Evolutionary conservation across 768 basidiomycete species (phyloP).

Genomic region (Lactifluus rugatus): DNA sequence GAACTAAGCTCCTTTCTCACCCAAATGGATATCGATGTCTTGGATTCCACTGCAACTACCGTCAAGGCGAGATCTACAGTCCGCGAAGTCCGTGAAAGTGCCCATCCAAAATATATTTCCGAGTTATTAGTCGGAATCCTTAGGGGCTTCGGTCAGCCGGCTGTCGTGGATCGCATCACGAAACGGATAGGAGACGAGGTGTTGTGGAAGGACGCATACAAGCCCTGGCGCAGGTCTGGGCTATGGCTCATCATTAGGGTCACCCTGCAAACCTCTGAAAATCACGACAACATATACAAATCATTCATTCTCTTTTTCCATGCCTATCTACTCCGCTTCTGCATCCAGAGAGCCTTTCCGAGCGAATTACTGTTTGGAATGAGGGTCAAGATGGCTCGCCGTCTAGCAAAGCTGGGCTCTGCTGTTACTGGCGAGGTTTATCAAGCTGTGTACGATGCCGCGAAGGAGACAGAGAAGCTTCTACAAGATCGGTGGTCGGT

Average conservation of each 20-base stretch:
- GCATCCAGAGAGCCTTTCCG: too few species aligned
- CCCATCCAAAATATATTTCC: background rate
- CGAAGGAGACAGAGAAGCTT: background rate
- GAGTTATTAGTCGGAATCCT: background rate
- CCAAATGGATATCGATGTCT: too few species aligned
- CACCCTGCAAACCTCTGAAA: background rate
- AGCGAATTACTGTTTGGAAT: too few species aligned
- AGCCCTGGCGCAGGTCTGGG: background rate
- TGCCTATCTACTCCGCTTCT: too few species aligned
- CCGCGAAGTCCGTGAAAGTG: background rate
- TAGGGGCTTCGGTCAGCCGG: background rate
- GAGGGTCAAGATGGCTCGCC: too few species aligned
- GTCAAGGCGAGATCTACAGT: background rate
- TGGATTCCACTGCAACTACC: background rate
- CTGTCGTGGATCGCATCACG: background rate
- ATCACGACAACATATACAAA: background rate
- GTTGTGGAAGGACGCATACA: background rate
- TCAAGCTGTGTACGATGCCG: background rate
- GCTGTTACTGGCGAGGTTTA: background rate
- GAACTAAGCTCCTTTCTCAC: background rate
- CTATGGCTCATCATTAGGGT: background rate
- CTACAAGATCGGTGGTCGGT: background rate
- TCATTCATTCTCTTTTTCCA: too few species aligned
- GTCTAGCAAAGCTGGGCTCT: background rate
- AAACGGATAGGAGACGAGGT: background rate